phyloP scores from a whole-genome alignment of 2,329 filamentous ascomycete genomes.

The Xylariaceae sp. region DNA sequence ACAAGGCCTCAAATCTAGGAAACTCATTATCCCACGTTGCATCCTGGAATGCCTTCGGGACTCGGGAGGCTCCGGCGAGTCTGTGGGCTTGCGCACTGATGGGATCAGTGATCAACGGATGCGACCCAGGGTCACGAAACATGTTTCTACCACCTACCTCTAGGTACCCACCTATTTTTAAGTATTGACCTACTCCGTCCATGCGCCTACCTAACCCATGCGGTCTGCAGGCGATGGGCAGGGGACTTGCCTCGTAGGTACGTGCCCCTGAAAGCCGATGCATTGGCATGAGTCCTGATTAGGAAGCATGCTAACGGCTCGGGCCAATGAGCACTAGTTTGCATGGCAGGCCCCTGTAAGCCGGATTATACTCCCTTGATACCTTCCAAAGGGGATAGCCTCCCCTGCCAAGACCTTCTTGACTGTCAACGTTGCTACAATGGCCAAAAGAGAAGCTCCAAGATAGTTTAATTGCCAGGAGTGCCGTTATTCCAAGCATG shows the following conservation, averaged over 20 bases:
- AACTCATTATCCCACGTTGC: not conserved
- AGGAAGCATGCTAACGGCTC: not conserved
- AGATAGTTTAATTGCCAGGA: not conserved
- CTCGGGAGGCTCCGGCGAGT: not conserved
- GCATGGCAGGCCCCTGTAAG: not conserved
- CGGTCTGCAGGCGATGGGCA: no score
- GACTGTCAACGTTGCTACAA: not conserved
- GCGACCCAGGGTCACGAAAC: not conserved
- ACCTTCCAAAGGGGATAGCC: not conserved
- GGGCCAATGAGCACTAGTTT: not conserved
- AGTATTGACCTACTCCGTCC: no score
- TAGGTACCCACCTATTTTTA: not conserved
- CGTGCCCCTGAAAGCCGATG: not conserved
- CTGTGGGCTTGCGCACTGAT: not conserved
- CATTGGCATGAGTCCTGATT: not conserved
- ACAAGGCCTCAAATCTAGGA: not conserved
- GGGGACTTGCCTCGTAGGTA: not conserved
- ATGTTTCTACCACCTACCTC: not conserved
- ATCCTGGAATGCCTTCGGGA: not conserved
- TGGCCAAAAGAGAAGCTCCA: not conserved
- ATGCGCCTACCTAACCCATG: no score
- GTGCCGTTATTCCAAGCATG: not conserved
- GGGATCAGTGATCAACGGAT: not conserved
- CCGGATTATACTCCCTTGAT: not conserved
- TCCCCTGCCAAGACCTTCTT: not conserved